Evolutionary conservation across 306 rosid genomes (phyloP).

Genomic region (Cicer bijugum): DNA sequence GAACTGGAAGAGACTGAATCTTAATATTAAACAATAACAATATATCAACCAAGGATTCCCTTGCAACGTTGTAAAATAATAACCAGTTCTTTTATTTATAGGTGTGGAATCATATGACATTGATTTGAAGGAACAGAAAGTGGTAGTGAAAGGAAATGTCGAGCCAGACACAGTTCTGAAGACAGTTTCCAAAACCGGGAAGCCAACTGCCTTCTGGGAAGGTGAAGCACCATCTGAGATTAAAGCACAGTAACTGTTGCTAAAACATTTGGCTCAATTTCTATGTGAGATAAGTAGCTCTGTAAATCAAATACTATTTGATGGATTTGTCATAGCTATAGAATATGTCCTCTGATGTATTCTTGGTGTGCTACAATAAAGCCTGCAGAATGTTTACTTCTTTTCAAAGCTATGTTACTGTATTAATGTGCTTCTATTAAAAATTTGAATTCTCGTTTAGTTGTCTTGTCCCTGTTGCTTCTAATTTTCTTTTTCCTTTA

Average conservation of each 20-base stretch:
- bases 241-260: constrained; percentile 53
- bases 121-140: constrained; percentile 85
- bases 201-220: constrained; percentile 89
- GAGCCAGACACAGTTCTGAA: constrained; percentile 74
- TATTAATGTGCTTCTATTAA: constrained; percentile 34
- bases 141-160: constrained; percentile 86
- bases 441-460: constrained; percentile 15
- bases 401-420: constrained; percentile 34
- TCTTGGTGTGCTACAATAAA: constrained; percentile 40
- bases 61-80: constrained; percentile 2
- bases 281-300: constrained; percentile 35
- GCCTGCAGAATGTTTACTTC: constrained; percentile 7
- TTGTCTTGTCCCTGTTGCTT: neutral
- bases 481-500: neutral
- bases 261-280: constrained; percentile 39
- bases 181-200: constrained; percentile 92
- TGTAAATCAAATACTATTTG: constrained; percentile 33
- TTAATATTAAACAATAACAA: neutral
- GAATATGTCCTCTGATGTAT: constrained; percentile 37
- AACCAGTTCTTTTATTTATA: constrained; percentile 43
- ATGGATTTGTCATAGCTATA: constrained; percentile 23
- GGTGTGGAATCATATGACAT: constrained; percentile 92
- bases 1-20: neutral
- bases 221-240: constrained; percentile 52
- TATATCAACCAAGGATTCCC: constrained; percentile 11